phyloP scores from a whole-genome alignment of 495 filamentous ascomycete species.

The Aspergillus wentii region DNA sequence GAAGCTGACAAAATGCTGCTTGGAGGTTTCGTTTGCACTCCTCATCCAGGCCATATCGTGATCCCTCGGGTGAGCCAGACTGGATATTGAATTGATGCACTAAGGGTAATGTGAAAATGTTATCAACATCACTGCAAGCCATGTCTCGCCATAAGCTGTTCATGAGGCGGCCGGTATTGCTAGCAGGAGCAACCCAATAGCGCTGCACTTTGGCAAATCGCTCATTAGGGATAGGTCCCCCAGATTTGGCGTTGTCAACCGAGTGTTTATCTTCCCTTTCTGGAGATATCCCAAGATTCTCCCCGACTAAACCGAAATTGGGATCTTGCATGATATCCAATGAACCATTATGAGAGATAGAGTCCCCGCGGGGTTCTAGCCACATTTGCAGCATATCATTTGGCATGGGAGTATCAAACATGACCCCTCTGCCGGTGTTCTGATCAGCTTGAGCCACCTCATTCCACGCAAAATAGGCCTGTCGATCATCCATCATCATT shows the following conservation, averaged over 20 bases:
- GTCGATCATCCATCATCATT: conserved; percentile 33
- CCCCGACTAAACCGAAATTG: conserved; percentile 26
- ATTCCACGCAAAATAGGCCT: conserved; percentile 32
- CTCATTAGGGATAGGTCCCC: conserved; percentile 40
- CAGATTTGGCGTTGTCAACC: conserved; percentile 25
- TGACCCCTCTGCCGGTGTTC: conserved; percentile 14
- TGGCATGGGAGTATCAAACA: conserved; percentile 24
- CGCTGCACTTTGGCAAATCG: conserved; percentile 45
- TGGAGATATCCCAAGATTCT: conserved; percentile 17
- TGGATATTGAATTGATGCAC: conserved; percentile 15
- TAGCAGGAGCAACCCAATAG: conserved; percentile 43
- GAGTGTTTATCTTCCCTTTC: conserved; percentile 21
- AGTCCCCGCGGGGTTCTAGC: conserved; percentile 35
- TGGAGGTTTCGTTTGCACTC: conserved; percentile 42
- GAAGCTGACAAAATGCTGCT: conserved; percentile 27
- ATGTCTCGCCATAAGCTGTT: conserved; percentile 45
- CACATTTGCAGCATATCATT: conserved; percentile 37
- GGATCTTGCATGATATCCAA: conserved; percentile 28
- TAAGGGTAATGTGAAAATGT: conserved; percentile 36
- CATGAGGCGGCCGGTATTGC: conserved; percentile 40
- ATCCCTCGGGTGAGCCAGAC: conserved; percentile 26
- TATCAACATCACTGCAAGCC: conserved; percentile 36
- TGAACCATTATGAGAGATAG: conserved; percentile 29
- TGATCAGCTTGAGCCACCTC: conserved; percentile 23
- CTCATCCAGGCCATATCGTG: conserved; percentile 44